These are phyloP conservation scores for Massariosphaeria phaeospora DNA, from an alignment of 495 filamentous ascomycete species.

Conservation along the genomic window DNA sequence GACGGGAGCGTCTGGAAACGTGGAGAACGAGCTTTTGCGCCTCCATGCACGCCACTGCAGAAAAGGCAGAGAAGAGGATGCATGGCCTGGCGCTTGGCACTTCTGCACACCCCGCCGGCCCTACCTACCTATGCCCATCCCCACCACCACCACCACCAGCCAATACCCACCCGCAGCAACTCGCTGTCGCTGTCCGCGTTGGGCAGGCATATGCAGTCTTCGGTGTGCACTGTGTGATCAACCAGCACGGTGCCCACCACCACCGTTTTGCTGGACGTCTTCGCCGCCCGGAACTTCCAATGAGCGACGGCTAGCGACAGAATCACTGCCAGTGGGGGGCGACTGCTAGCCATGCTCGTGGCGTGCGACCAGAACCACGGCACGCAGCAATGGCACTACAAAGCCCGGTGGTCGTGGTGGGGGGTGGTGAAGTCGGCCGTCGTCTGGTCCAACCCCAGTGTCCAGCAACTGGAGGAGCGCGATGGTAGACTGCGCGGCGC, in stretches of 20 bases:
- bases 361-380: too few relatives aligned
- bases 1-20: constrained; percentile 1
- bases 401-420: too few relatives aligned
- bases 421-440: neutral
- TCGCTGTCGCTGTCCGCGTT: constrained; percentile 8
- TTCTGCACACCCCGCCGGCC: constrained; percentile 17
- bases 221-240: constrained; percentile 19
- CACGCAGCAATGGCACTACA: too few relatives aligned
- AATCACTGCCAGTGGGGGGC: neutral
- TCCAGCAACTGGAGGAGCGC: neutral
- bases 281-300: neutral
- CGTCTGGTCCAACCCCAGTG: neutral
- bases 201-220: constrained; percentile 22
- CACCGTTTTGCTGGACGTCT: constrained; percentile 1
- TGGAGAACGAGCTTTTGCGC: constrained; percentile 7
- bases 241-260: constrained; percentile 3
- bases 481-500: constrained; percentile 12
- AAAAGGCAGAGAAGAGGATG: constrained; percentile 12
- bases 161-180: constrained; percentile 16
- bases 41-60: constrained; percentile 11
- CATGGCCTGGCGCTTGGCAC: constrained; percentile 8
- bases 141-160: constrained; percentile 7
- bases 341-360: neutral
- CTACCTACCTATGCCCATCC: constrained; percentile 8
- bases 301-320: neutral